These are phyloP conservation scores for Melampsora larici-populina DNA, from an alignment of 1,284 basidiomycete genomes.

Conservation along the genomic window DNA sequence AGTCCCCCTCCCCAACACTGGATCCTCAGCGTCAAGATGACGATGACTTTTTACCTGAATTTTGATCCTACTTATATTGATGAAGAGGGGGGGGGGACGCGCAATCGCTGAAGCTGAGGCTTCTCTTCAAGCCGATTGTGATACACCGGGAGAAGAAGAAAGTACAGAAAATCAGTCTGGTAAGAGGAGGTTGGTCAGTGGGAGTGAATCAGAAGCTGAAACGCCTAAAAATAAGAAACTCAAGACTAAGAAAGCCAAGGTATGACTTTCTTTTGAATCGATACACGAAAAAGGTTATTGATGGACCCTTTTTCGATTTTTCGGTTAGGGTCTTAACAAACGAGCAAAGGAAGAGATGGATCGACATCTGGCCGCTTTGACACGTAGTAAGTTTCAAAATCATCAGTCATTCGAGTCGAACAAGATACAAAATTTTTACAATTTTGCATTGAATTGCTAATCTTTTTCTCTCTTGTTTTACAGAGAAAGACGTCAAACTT, in stretches of 20 bases:
- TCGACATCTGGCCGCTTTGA: conserved; percentile 13
- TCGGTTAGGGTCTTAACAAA: conserved; percentile 20
- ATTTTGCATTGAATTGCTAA: background rate
- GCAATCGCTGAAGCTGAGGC: background rate
- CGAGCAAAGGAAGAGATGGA: conserved; percentile 36
- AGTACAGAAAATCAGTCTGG: background rate
- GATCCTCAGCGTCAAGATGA: background rate
- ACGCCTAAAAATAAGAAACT: background rate
- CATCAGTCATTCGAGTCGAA: too few species aligned
- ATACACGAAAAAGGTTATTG: background rate
- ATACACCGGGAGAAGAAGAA: background rate
- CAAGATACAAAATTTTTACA: background rate
- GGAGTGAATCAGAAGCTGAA: background rate
- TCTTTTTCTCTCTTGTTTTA: background rate
- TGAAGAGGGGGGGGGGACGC: background rate
- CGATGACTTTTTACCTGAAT: background rate
- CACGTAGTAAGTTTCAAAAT: background rate
- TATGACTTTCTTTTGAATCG: background rate
- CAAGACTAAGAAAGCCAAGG: conserved; percentile 34
- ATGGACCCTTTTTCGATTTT: background rate
- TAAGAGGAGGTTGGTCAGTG: background rate
- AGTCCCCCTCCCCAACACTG: background rate
- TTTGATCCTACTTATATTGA: background rate
- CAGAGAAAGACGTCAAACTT: conserved; percentile 34
- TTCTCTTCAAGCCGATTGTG: background rate